Conservation (phyloP, 176 grass and related monocot genomes). For the Ensete ventricosum region DNA sequence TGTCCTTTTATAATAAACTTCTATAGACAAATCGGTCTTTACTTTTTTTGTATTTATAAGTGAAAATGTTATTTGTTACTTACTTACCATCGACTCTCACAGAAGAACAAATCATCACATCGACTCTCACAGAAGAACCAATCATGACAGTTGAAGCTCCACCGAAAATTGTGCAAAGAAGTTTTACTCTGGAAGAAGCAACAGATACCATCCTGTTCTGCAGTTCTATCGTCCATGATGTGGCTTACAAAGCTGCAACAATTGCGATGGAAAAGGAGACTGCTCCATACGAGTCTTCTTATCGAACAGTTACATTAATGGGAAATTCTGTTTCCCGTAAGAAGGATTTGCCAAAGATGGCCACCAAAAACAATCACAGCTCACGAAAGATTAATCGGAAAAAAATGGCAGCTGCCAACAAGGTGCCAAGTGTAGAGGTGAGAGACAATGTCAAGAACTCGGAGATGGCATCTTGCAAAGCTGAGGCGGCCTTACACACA, state of each 20-base stretch:
- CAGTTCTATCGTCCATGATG: constrained; percentile 20
- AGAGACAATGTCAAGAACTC: not conserved
- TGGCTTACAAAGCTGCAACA: constrained; percentile 15
- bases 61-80: too few species aligned
- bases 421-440: not conserved
- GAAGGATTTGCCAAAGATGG: not conserved
- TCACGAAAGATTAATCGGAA: not conserved
- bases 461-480: not conserved
- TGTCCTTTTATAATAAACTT: not conserved
- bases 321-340: not conserved
- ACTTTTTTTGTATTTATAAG: not conserved
- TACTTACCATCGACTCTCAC: not conserved
- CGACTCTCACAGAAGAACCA: not conserved
- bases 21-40: not conserved
- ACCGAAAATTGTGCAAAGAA: not conserved
- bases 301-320: not conserved
- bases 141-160: not conserved
- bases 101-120: not conserved
- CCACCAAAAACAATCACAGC: not conserved
- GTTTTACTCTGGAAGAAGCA: constrained; percentile 16
- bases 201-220: constrained; percentile 17
- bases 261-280: constrained; percentile 14
- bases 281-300: not conserved
- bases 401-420: not conserved
- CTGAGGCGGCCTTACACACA: not conserved